These are phyloP conservation scores for Aegilops longissima DNA, from an alignment of 176 grass and related monocot species.

Conservation along the genomic window DNA sequence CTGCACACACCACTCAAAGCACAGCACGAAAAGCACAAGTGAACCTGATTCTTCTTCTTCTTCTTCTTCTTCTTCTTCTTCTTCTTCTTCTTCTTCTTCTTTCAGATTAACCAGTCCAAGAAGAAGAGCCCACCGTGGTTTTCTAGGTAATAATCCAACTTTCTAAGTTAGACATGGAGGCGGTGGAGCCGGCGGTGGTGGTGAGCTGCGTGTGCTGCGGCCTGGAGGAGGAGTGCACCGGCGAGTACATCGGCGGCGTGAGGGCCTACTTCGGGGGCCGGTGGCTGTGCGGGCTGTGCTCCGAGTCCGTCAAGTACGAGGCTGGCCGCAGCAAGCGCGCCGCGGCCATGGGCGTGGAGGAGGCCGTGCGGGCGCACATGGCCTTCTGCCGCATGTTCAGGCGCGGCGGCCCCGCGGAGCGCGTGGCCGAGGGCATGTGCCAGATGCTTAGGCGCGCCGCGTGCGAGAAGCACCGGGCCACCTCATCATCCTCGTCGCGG, in stretches of 20 bases:
- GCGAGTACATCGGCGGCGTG: constrained; percentile 63
- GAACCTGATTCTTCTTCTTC: not conserved
- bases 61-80: too few species aligned
- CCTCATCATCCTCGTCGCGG: constrained; percentile 1
- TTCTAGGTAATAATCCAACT: not conserved
- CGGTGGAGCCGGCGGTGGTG: constrained; percentile 50
- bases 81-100: too few species aligned
- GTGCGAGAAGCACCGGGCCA: constrained; percentile 21
- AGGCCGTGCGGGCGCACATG: constrained; percentile 61
- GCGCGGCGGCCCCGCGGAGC: constrained; percentile 46
- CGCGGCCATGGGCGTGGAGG: constrained; percentile 31
- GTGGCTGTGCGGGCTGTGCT: constrained; percentile 87
- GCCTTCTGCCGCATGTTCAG: constrained; percentile 63
- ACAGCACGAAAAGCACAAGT: not conserved
- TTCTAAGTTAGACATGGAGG: not conserved
- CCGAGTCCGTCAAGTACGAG: constrained; percentile 70
- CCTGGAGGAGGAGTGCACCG: constrained; percentile 73
- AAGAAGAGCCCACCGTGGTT: too few species aligned
- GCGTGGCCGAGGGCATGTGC: constrained; percentile 80
- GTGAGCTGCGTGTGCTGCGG: constrained; percentile 79
- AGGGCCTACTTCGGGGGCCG: constrained; percentile 64
- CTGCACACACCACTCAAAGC: not conserved
- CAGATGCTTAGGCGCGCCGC: constrained; percentile 61
- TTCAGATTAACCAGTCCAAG: too few species aligned
- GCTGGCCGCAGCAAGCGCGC: not conserved